Conservation (phyloP, 2,329 filamentous ascomycete genomes). For the Dothidotthia symphoricarpi region DNA sequence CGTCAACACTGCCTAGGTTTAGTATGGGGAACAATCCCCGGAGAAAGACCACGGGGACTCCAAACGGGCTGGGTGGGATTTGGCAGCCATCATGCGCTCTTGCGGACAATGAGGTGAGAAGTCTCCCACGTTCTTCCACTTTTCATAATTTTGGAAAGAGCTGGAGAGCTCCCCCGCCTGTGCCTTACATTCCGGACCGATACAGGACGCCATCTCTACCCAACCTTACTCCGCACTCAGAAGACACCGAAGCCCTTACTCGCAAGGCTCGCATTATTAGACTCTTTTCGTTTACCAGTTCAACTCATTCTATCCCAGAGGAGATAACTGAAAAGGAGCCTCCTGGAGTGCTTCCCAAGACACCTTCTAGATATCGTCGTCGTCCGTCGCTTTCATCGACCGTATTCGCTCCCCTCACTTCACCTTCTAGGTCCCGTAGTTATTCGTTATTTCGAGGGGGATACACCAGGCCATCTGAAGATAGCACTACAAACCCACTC, state of each 20-base stretch:
- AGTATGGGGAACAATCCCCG: constrained; percentile 18
- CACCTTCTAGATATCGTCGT: background rate
- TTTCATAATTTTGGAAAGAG: constrained; percentile 23
- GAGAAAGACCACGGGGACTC: constrained; percentile 21
- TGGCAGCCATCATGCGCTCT: constrained; percentile 22
- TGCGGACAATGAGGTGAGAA: constrained; percentile 36
- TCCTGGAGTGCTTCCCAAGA: background rate
- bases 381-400: too few species aligned
- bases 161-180: constrained; percentile 19
- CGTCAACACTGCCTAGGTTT: constrained; percentile 10
- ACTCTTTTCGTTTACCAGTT: constrained; percentile 2
- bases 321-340: constrained; percentile 1
- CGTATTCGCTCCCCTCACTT: background rate
- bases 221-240: constrained; percentile 2
- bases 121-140: constrained; percentile 31
- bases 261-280: background rate
- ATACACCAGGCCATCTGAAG: too few species aligned
- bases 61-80: constrained; percentile 19
- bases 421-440: too few species aligned
- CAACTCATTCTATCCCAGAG: constrained; percentile 8
- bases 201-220: constrained; percentile 20
- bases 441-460: too few species aligned
- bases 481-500: too few species aligned
- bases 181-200: constrained; percentile 25
- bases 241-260: background rate